Evolutionary conservation across 1,284 basidiomycete genomes (phyloP).

Genomic region (Tilletiaria anomala): DNA sequence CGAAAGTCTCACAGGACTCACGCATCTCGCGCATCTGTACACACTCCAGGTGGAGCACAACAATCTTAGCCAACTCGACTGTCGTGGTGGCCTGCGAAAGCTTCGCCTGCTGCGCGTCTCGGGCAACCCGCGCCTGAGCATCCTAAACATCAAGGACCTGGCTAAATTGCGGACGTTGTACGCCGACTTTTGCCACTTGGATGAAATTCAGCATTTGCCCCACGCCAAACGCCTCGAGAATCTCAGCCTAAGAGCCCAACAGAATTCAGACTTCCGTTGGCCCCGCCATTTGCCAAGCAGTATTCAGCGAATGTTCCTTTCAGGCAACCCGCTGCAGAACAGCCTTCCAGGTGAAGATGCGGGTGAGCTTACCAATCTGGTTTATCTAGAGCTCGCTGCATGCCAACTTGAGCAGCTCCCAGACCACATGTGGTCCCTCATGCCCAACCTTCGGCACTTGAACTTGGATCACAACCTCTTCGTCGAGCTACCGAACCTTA

Average conservation of each 20-base stretch:
- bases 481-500: constrained; percentile 15
- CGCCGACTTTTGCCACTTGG: constrained; percentile 69
- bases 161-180: constrained; percentile 74
- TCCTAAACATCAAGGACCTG: constrained; percentile 55
- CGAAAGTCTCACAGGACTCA: too few relatives aligned
- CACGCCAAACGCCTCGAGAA: constrained; percentile 65
- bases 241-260: constrained; percentile 76
- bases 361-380: constrained; percentile 55
- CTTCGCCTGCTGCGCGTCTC: constrained; percentile 67
- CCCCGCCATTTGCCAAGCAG: constrained; percentile 64
- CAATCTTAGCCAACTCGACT: constrained; percentile 48
- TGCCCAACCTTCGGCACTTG: constrained; percentile 77
- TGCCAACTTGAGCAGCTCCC: constrained; percentile 64
- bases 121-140: constrained; percentile 56
- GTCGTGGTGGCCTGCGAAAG: constrained; percentile 15
- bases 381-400: constrained; percentile 82
- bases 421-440: constrained; percentile 49
- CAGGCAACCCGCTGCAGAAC: constrained; percentile 51
- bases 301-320: constrained; percentile 82
- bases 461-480: constrained; percentile 46
- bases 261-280: constrained; percentile 48
- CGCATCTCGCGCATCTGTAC: too few relatives aligned
- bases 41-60: constrained; percentile 65
- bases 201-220: constrained; percentile 43
- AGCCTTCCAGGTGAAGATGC: background rate